A percentile compares a stretch with the other conserved stretches of the same genome.
These are phyloP conservation scores for Xylariaceae sp. DNA, from an alignment of 2,329 filamentous ascomycete genomes.

Conservation along the genomic window DNA sequence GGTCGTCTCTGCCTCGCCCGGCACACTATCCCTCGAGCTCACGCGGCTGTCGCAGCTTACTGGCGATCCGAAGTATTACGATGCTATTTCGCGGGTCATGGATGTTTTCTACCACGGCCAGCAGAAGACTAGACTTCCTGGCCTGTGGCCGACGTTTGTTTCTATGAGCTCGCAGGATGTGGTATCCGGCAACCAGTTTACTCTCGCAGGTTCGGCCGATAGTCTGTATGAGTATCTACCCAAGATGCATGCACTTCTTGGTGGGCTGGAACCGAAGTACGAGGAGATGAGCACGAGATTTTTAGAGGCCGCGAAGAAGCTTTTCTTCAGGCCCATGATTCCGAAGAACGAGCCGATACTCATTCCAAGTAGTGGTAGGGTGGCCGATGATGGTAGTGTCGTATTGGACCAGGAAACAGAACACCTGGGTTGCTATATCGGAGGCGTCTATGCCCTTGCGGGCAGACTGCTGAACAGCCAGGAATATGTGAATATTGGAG, in stretches of 20 bases:
- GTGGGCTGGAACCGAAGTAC: slow-evolving; percentile 56
- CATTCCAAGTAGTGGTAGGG: slow-evolving; percentile 61
- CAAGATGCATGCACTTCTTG: slow-evolving; percentile 70
- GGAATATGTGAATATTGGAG: slow-evolving; percentile 62
- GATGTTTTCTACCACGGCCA: slow-evolving; percentile 71
- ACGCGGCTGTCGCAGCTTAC: slow-evolving; percentile 77
- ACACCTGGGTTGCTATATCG: slow-evolving; percentile 74
- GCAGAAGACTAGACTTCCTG: slow-evolving; percentile 70
- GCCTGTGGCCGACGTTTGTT: slow-evolving; percentile 73
- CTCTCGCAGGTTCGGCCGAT: slow-evolving; percentile 47
- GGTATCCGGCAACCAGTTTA: slow-evolving; percentile 42
- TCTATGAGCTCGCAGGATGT: slow-evolving; percentile 63
- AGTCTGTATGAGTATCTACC: slow-evolving; percentile 64
- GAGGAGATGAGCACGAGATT: slow-evolving; percentile 52
- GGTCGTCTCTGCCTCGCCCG: slow-evolving; percentile 57
- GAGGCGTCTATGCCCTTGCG: slow-evolving; percentile 73
- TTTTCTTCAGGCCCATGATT: slow-evolving; percentile 73
- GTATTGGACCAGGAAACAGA: slow-evolving; percentile 49
- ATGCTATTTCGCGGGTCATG: slow-evolving; percentile 72
- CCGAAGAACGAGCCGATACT: slow-evolving; percentile 65
- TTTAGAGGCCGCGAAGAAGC: slow-evolving; percentile 62
- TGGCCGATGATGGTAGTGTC: slow-evolving; percentile 37
- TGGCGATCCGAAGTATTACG: slow-evolving; percentile 74
- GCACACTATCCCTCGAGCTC: slow-evolving; percentile 75
- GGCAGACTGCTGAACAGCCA: slow-evolving; percentile 64